A percentile compares a stretch with the other conserved stretches of the same genome.
Evolutionary conservation across 1,139 yeast species (phyloP).

Genomic region (Pichia sp.): DNA sequence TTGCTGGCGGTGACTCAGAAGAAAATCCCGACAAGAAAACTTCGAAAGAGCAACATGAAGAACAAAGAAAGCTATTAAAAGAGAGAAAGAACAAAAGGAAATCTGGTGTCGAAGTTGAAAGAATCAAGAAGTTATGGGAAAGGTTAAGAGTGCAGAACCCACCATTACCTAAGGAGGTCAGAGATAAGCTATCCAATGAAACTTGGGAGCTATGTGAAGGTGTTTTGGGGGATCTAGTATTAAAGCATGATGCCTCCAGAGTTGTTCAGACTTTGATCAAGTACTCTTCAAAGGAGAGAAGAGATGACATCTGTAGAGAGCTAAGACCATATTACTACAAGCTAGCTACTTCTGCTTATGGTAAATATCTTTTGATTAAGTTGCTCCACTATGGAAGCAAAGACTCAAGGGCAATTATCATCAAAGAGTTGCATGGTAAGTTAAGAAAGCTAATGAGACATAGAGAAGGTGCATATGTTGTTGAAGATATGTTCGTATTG

Average conservation of each 20-base stretch:
- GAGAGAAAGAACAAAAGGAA: constrained; percentile 87
- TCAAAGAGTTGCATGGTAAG: constrained; percentile 85
- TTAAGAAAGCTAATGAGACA: constrained; percentile 92
- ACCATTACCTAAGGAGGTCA: constrained; percentile 70
- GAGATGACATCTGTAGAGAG: constrained; percentile 64
- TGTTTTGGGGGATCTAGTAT: constrained; percentile 74
- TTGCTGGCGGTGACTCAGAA: background rate
- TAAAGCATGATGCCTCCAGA: constrained; percentile 96
- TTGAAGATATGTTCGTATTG: constrained; percentile 85
- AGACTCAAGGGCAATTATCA: constrained; percentile 66
- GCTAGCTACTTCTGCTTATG: constrained; percentile 88
- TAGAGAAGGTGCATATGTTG: constrained; percentile 98
- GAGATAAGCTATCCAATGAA: constrained; percentile 77
- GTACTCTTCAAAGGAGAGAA: constrained; percentile 74
- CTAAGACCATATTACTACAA: constrained; percentile 75
- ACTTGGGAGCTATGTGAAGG: constrained; percentile 81
- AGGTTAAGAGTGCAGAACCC: constrained; percentile 81
- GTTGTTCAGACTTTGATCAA: constrained; percentile 92
- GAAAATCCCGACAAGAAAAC: constrained; percentile 38
- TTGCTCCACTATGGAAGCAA: constrained; percentile 88
- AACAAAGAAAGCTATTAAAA: constrained; percentile 70
- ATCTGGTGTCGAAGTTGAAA: constrained; percentile 79
- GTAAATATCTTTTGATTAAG: constrained; percentile 85
- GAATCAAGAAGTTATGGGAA: constrained; percentile 89
- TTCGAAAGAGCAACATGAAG: constrained; percentile 72